Percentiles rank a stretch among this genome's conserved stretches.
Conservation (phyloP, 1,284 basidiomycete species). For the Microbotryomycetes sp. region DNA sequence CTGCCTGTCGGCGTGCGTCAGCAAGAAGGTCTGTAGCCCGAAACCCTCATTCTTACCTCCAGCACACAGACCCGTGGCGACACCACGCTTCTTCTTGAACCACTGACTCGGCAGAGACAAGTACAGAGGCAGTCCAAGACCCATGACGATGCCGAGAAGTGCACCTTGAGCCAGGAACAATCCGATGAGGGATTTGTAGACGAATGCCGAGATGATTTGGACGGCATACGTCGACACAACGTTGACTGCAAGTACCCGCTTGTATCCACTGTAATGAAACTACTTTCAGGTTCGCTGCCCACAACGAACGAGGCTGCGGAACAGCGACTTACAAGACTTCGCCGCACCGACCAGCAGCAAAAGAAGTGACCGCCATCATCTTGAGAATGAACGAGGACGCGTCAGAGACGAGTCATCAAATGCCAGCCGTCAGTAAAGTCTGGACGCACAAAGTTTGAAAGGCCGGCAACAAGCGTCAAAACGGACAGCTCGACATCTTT, state of each 20-base stretch:
- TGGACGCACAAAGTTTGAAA: background rate
- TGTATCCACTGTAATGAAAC: background rate
- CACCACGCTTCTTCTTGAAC: slow-evolving; percentile 19
- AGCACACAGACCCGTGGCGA: slow-evolving; percentile 20
- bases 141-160: background rate
- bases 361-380: background rate
- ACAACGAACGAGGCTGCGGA: no score
- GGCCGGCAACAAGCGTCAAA: background rate
- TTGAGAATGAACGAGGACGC: no score
- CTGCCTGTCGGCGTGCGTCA: background rate
- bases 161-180: background rate
- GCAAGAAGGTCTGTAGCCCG: background rate
- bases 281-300: no score
- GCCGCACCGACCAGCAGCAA: background rate
- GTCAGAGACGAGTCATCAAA: no score
- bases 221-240: background rate
- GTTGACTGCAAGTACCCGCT: background rate
- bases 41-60: background rate
- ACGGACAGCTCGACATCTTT: background rate
- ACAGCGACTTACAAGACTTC: background rate
- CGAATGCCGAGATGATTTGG: background rate
- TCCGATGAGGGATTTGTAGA: background rate
- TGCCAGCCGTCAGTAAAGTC: no score
- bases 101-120: slow-evolving; percentile 27
- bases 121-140: background rate